Base-by-base conservation (phyloP, 257 asterid species). In the Plantago ovata region DNA sequence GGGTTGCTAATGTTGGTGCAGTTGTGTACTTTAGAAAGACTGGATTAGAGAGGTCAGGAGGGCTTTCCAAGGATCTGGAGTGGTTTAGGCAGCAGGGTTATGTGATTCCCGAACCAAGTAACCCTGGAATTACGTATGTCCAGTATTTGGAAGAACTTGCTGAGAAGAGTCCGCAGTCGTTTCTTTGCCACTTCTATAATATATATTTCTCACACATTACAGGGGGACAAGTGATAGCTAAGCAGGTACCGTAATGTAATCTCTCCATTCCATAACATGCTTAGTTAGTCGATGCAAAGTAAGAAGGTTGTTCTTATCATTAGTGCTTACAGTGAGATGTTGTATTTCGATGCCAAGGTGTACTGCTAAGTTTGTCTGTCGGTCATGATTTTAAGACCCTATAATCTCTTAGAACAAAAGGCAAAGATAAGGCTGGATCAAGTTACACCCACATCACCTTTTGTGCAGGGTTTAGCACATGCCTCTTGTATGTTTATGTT, bases 11-110 rank as follows among this genome's bases (percentile, higher is more conserved):
- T 48, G 16, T 55, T 62, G 41, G 23, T 48, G 54, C 75, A 92
- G 98, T 83, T 85, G 95, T 81, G 67, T 92, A 92, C 82, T 92
- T 92, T 69, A 80, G 98, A 63, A 83, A 87, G 66, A 92, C 95
- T 55, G 96, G 96, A 46, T 67, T 92, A 65, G 96, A 88, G 68
- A 83, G 94, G 70, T 74, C 93, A 1, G 81, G 64, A 50, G 47
- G 81, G 43, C 68, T 92, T 45, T 73, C 76, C 8, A 72, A 49
- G 61, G 98, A 92, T 79, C 72, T 92, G 50, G 74, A 78, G 58
- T 80, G 90, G 96, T 69, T 88, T 18, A 71, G 82, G 39, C 81
- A 74, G 67, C 75, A 75, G 62, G 96, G 86, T 36, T 62, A 79
- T 62, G 80, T 45, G 69, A 79, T 92, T 64, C 95, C 95, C 18